Base-by-base conservation (phyloP, 352 stramenopile species). In the Phytophthora sp. region DNA sequence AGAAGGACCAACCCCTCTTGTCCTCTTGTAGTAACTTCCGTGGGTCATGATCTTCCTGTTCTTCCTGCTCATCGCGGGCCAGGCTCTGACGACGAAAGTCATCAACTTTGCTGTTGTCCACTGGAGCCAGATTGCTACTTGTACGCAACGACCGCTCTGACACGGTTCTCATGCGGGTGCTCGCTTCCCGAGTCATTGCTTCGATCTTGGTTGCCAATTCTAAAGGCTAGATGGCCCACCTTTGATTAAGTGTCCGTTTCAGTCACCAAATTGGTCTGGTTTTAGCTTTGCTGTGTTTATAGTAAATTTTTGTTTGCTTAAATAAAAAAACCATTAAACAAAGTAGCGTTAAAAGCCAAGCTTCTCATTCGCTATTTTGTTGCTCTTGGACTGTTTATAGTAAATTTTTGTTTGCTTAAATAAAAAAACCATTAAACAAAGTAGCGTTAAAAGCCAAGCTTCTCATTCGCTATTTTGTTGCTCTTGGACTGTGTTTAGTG, bases 1-100 rank as follows among this genome's bases (percentile, higher is more conserved):
- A 64, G 9, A 20, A 62, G 1, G 61, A 42, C 70, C 66, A 78
- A 5, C 59, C 62, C 24, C 27, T 65, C 30, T 61, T 67, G 4
- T 63, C 63, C 10, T 64, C 63, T 6, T 35, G 21, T 2, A 37
- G 26, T 20, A 56, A 12, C 4, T 17, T 39, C 11, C n/a, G 45
- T 15, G 55, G 48, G 7, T 39, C 42, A 13, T 24, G 21, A 5
- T 39, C 28, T 26, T 49, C 54, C 7, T 41, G 23, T 9, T 62
- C 55, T 28, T 66, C 62, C 4, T 42, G 35, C 2, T 62, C 49
- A 21, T 55, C 62, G 5, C n/a, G 43, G 26, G 41, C 46, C 13
- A n/a, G 11, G 34, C 30, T 52, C 30, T 71, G 41, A n/a, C 12
- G 15, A 28, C 54, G 62, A 38, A 67, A 9, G 32, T 55, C 62